These are phyloP conservation scores for Coniochaeta sp. DNA, from an alignment of 2,329 filamentous ascomycete genomes.

Conservation along the genomic window DNA sequence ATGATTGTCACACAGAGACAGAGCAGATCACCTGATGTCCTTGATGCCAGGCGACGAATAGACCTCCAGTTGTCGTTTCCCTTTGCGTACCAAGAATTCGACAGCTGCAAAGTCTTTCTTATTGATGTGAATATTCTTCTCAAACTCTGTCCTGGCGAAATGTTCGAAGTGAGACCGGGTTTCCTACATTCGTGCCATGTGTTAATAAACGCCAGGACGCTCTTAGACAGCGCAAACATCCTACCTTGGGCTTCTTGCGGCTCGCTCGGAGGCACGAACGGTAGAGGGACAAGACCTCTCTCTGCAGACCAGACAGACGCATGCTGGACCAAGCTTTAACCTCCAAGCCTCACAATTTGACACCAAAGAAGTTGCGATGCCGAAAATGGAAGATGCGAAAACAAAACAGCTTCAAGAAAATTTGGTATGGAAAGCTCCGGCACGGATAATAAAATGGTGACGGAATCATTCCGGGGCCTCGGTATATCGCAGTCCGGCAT, in stretches of 20 bases:
- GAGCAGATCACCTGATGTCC: conserved; percentile 48
- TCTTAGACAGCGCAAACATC: neutral
- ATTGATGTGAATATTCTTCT: conserved; percentile 58
- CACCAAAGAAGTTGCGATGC: neutral
- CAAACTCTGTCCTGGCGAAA: conserved; percentile 68
- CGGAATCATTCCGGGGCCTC: conserved; percentile 5
- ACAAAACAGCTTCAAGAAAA: neutral
- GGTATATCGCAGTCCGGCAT: conserved; percentile 6
- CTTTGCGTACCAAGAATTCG: conserved; percentile 78
- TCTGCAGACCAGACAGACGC: conserved; percentile 80
- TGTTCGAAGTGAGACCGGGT: conserved; percentile 53
- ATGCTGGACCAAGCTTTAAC: conserved; percentile 7
- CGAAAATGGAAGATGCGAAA: neutral
- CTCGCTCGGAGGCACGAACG: conserved; percentile 76
- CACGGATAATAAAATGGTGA: conserved; percentile 1
- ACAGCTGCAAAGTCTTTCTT: conserved; percentile 83
- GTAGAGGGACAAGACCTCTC: conserved; percentile 80
- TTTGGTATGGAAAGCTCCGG: conserved; percentile 1
- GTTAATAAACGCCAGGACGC: neutral
- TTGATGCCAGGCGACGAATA: conserved; percentile 76
- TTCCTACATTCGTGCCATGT: conserved; percentile 28
- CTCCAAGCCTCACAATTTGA: neutral
- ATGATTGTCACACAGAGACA: neutral
- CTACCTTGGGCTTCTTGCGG: conserved; percentile 69
- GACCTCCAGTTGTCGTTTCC: conserved; percentile 70